These are phyloP conservation scores for Uronychia setigera DNA, from an alignment of 73 alveolate genomes.

Conservation along the genomic window DNA sequence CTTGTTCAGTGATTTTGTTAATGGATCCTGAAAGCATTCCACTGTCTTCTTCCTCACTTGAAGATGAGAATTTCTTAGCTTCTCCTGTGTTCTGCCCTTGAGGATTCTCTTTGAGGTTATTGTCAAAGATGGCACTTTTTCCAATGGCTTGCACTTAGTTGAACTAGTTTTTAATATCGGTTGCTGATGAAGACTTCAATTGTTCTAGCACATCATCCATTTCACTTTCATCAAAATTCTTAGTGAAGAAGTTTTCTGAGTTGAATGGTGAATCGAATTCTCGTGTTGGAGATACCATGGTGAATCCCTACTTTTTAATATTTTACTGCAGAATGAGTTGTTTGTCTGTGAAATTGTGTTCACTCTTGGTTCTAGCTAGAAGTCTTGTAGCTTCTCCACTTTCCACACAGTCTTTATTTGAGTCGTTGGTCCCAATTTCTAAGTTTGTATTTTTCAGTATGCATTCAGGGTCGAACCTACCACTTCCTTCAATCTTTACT, in stretches of 20 bases:
- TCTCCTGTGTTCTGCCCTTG: neutral
- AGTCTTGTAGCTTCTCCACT: neutral
- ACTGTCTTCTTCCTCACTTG: neutral
- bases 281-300: neutral
- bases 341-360: neutral
- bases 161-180: neutral
- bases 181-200: neutral
- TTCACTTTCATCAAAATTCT: slow-evolving; percentile 22
- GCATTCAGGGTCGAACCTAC: too few species aligned
- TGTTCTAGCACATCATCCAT: slow-evolving; percentile 16
- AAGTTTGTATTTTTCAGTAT: neutral
- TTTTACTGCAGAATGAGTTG: neutral
- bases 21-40: neutral
- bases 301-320: neutral
- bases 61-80: neutral
- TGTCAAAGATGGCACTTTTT: neutral
- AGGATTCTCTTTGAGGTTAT: neutral
- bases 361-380: neutral
- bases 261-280: slow-evolving; percentile 8
- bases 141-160: neutral
- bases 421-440: neutral
- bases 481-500: too few species aligned
- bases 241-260: slow-evolving; percentile 29
- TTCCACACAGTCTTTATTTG: neutral
- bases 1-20: neutral